Evolutionary conservation across 345 rosid species (phyloP).

Genomic region (Gossypioides kirkii): DNA sequence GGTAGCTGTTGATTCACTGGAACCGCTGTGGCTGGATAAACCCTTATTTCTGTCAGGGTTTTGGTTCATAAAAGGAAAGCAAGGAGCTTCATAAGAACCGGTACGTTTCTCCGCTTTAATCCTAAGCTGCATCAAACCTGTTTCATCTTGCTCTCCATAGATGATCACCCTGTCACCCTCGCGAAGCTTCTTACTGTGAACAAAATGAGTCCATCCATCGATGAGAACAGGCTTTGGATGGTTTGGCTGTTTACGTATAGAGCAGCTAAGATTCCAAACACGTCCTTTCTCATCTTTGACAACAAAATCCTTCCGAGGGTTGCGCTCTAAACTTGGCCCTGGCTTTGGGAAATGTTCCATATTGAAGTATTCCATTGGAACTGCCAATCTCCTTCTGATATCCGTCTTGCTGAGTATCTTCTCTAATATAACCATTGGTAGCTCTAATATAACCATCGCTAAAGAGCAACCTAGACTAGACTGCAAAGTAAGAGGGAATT

Average conservation of each 20-base stretch:
- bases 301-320: background rate
- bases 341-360: background rate
- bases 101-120: background rate
- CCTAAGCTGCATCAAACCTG: background rate
- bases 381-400: background rate
- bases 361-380: background rate
- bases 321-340: background rate
- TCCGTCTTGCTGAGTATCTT: slow-evolving; percentile 1
- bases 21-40: background rate
- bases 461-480: background rate
- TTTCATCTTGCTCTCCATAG: slow-evolving; percentile 5
- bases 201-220: background rate
- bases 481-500: background rate
- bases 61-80: background rate
- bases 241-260: background rate
- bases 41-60: background rate
- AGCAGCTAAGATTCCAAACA: background rate
- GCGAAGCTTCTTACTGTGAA: background rate
- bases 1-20: background rate
- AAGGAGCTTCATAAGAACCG: background rate
- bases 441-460: background rate
- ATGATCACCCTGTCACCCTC: slow-evolving; percentile 2
- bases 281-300: background rate
- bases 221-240: slow-evolving; percentile 7
- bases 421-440: background rate